phyloP scores from a whole-genome alignment of 345 rosid genomes.

The Melastoma malabathricum region DNA sequence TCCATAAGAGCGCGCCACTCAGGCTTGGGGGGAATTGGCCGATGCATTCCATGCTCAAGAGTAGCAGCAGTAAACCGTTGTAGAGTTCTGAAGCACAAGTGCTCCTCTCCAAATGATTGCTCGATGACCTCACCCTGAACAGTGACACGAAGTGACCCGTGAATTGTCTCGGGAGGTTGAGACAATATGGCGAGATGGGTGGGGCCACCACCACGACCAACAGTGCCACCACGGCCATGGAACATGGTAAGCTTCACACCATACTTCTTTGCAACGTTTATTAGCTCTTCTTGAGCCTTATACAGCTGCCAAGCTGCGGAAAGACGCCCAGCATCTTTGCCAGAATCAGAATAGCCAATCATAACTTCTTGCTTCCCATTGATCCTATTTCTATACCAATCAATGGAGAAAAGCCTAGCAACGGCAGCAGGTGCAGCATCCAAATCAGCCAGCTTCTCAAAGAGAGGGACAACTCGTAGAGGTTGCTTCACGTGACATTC shows the following conservation, averaged over 20 bases:
- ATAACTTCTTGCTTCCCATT: slow-evolving; percentile 97
- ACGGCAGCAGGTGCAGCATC: slow-evolving; percentile 97
- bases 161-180: slow-evolving; percentile 98
- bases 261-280: slow-evolving; percentile 68
- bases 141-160: slow-evolving; percentile 86
- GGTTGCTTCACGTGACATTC: slow-evolving; percentile 88
- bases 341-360: slow-evolving; percentile 98
- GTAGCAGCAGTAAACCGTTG: slow-evolving; percentile 98
- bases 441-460: slow-evolving; percentile 95
- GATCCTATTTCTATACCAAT: slow-evolving; percentile 83
- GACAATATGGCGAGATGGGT: slow-evolving; percentile 97
- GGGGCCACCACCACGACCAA: slow-evolving; percentile 99
- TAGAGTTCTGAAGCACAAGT: slow-evolving; percentile 82
- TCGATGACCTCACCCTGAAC: slow-evolving; percentile 98
- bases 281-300: slow-evolving; percentile 96
- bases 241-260: slow-evolving; percentile 96
- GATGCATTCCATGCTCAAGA: slow-evolving; percentile 91
- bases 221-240: slow-evolving; percentile 99
- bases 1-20: slow-evolving; percentile 93
- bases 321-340: slow-evolving; percentile 92
- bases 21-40: slow-evolving; percentile 82
- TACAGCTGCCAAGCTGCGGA: slow-evolving; percentile 98
- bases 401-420: slow-evolving; percentile 76
- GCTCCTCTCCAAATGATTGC: slow-evolving; percentile 92
- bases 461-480: slow-evolving; percentile 90